These are phyloP conservation scores for Luzula sylvatica DNA, from an alignment of 176 grass and related monocot species.

Conservation along the genomic window DNA sequence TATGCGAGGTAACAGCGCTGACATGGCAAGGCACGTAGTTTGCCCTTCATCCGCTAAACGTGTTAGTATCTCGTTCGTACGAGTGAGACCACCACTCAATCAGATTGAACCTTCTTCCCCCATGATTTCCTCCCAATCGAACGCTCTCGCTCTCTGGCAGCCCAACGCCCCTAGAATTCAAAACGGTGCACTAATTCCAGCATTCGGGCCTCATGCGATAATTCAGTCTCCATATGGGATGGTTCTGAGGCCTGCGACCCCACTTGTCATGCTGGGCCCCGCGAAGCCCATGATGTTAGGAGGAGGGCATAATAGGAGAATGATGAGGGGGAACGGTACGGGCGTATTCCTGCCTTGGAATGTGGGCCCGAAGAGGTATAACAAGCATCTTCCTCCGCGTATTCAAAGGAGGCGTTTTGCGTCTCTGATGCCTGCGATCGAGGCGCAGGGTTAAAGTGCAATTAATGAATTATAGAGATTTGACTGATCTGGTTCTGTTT, in stretches of 20 bases:
- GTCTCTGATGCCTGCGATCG: conserved; percentile 54
- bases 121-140: conserved; percentile 44
- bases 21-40: conserved; percentile 87
- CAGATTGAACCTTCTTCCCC: conserved; percentile 36
- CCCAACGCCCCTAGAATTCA: conserved; percentile 23
- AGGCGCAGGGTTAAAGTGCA: conserved; percentile 39
- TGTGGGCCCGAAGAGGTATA: conserved; percentile 80
- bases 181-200: conserved; percentile 24
- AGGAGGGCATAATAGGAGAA: conserved; percentile 48
- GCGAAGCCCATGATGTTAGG: conserved; percentile 30
- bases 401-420: conserved; percentile 94
- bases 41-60: conserved; percentile 70
- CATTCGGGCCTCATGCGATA: conserved; percentile 49
- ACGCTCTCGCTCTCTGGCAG: conserved; percentile 68
- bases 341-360: conserved; percentile 96
- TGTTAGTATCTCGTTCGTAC: conserved; percentile 75
- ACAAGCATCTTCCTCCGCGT: conserved; percentile 88
- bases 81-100: conserved; percentile 44
- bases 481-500: neutral
- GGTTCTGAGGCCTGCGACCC: conserved; percentile 47
- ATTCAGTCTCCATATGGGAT: conserved; percentile 63
- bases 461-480: no score
- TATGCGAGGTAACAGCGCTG: conserved; percentile 96
- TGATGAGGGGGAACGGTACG: conserved; percentile 56
- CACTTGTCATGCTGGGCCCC: conserved; percentile 56